These are phyloP conservation scores for Dendrobium nobile DNA, from an alignment of 106 monocot genomes.

Conservation along the genomic window DNA sequence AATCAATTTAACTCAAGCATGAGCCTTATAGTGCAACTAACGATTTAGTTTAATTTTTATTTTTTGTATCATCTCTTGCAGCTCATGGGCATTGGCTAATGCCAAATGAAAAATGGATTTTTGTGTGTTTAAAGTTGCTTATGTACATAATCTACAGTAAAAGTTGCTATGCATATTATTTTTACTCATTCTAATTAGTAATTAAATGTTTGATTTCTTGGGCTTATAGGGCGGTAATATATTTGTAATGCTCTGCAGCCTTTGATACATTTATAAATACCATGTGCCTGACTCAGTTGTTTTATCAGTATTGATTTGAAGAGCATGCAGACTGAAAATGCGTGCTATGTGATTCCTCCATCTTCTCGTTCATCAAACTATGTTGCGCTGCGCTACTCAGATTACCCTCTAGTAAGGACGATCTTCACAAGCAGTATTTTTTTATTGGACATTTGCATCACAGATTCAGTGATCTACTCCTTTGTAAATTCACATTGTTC, in stretches of 20 bases:
- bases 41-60: too few relatives aligned
- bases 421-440: neutral
- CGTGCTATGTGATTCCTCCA: constrained; percentile 34
- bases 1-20: too few relatives aligned
- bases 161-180: neutral
- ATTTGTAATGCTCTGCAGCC: neutral
- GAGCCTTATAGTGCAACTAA: too few relatives aligned
- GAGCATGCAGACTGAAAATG: constrained; percentile 51
- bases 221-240: neutral
- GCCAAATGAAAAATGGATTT: neutral
- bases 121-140: neutral
- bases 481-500: neutral
- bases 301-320: constrained; percentile 58
- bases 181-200: neutral
- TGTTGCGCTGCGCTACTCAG: constrained; percentile 41
- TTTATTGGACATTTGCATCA: neutral
- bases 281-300: neutral
- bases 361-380: constrained; percentile 43
- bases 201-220: neutral
- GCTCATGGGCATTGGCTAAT: neutral
- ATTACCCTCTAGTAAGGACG: constrained; percentile 24
- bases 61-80: neutral
- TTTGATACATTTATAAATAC: neutral
- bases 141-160: neutral
- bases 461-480: neutral